A percentile compares a stretch with the other conserved stretches of the same genome.
Conservation (phyloP, 192 early-diverging fungal genomes). For the Podila horticola region DNA sequence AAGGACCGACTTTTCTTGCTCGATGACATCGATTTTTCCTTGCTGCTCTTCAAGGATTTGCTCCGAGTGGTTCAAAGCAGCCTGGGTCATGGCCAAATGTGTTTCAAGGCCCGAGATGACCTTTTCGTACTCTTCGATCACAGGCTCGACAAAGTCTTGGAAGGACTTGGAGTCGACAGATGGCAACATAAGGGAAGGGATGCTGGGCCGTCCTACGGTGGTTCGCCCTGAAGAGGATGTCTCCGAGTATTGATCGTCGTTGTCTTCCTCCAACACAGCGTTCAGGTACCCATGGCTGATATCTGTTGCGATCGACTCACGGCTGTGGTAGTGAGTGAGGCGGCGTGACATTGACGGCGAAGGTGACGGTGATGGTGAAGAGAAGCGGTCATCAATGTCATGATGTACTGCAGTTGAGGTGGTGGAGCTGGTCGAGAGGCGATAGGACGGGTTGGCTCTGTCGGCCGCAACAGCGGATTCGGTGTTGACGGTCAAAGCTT, state of each 20-base stretch:
- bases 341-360: conserved; percentile 17
- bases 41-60: conserved; percentile 67
- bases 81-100: conserved; percentile 66
- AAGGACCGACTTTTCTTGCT: conserved; percentile 23
- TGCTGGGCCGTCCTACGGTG: conserved; percentile 6
- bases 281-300: conserved; percentile 32
- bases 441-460: conserved; percentile 17
- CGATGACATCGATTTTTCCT: conserved; percentile 53
- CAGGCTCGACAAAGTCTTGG: conserved; percentile 69
- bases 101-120: conserved; percentile 69
- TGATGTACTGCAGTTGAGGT: background rate
- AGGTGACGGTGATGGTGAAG: conserved; percentile 19
- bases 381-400: conserved; percentile 1
- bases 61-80: conserved; percentile 66
- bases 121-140: conserved; percentile 79
- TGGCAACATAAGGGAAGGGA: conserved; percentile 11
- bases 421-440: conserved; percentile 22
- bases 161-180: conserved; percentile 27
- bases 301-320: conserved; percentile 38
- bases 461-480: background rate
- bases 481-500: background rate
- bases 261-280: conserved; percentile 29
- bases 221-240: conserved; percentile 24
- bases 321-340: conserved; percentile 31
- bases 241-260: conserved; percentile 33